phyloP scores from a whole-genome alignment of 78 protist genomes.

The Dictyostelium brefeldianum region DNA sequence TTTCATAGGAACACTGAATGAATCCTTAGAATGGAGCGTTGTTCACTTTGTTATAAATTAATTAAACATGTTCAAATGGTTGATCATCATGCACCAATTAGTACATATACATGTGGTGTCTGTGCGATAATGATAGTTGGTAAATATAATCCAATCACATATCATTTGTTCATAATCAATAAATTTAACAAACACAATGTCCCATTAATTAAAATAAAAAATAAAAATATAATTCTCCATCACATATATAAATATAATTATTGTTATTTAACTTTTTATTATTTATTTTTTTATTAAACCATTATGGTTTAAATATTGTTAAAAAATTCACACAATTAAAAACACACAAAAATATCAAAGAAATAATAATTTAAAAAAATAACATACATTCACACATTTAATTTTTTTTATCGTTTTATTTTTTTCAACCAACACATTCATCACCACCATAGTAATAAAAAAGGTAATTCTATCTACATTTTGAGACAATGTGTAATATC shows the following conservation, averaged over 20 bases:
- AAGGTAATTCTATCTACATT: no score
- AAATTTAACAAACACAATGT: no score
- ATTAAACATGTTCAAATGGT: constrained; percentile 29
- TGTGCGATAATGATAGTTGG: constrained; percentile 65
- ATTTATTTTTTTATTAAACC: no score
- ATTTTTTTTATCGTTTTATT: no score
- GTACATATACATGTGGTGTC: constrained; percentile 67
- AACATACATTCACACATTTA: no score
- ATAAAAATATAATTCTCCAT: not conserved
- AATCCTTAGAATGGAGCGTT: constrained; percentile 25
- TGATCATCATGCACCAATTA: constrained; percentile 46
- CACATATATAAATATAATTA: not conserved
- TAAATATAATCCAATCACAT: constrained; percentile 34
- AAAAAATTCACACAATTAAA: no score
- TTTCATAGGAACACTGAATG: constrained; percentile 64
- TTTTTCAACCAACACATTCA: no score
- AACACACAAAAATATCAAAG: no score
- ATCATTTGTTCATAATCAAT: not conserved
- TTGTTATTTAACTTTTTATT: not conserved
- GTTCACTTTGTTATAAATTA: constrained; percentile 48
- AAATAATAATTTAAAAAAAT: no score
- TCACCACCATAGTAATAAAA: no score
- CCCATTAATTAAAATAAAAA: not conserved
- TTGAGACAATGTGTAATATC: no score
- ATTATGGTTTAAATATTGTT: no score